Evolutionary conservation across 192 early-diverging fungal genomes (phyloP).

Genomic region (Backusella mclennaniae): DNA sequence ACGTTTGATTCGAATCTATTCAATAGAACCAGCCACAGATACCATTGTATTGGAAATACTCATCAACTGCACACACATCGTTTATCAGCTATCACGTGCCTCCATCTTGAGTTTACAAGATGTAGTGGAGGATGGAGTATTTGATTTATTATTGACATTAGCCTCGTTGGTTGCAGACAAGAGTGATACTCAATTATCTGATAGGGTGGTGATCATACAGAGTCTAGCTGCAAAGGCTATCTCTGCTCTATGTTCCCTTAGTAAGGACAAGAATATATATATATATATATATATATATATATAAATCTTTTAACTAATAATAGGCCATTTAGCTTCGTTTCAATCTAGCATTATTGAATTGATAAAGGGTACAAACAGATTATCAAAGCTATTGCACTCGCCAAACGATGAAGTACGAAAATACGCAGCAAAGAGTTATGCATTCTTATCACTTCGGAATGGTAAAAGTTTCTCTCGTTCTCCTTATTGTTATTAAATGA

Average conservation of each 20-base stretch:
- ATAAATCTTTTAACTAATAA: not conserved
- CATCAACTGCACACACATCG: constrained; percentile 17
- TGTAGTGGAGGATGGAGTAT: not conserved
- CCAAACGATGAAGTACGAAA: constrained; percentile 47
- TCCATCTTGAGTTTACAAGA: constrained; percentile 14
- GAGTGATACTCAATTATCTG: not conserved
- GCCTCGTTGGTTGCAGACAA: not conserved
- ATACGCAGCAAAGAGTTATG: constrained; percentile 55
- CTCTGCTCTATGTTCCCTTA: not conserved
- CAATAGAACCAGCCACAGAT: not conserved
- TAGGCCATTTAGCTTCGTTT: constrained; percentile 27
- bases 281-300: too few relatives aligned
- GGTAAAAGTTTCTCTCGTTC: constrained; percentile 21
- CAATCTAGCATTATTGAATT: constrained; percentile 51
- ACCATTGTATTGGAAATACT: constrained; percentile 1
- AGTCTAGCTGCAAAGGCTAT: constrained; percentile 12
- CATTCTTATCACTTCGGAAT: constrained; percentile 55
- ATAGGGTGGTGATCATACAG: not conserved
- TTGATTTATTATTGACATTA: not conserved
- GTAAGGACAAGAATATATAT: not conserved
- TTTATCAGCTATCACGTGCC: constrained; percentile 16
- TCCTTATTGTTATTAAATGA: not conserved
- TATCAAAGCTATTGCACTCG: constrained; percentile 40
- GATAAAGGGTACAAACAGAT: constrained; percentile 33
- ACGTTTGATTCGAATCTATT: constrained; percentile 27